Percentiles rank a stretch among this genome's conserved stretches.
phyloP scores from a whole-genome alignment of 2,329 filamentous ascomycete species.

The Botryotinia narcissicola region DNA sequence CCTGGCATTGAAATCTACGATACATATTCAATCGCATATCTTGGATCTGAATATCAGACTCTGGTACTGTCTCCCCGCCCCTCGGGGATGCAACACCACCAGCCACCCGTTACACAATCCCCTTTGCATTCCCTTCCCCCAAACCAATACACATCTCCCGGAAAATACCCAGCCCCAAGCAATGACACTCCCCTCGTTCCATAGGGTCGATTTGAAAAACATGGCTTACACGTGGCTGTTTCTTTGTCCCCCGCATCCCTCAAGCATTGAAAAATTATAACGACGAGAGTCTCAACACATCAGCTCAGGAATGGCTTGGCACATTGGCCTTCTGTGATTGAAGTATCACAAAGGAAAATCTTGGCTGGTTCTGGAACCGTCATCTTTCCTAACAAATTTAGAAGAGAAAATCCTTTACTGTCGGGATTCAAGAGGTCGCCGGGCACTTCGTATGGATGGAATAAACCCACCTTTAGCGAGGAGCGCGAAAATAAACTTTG shows the following conservation, averaged over 20 bases:
- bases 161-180: background rate
- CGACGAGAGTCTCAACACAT: background rate
- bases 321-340: background rate
- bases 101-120: background rate
- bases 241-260: background rate
- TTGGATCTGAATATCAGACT: background rate
- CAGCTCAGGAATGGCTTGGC: background rate
- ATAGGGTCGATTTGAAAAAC: background rate
- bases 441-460: background rate
- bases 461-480: background rate
- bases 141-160: background rate
- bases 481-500: background rate
- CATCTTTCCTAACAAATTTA: background rate
- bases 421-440: background rate
- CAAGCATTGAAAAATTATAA: background rate
- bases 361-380: background rate
- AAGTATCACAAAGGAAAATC: background rate
- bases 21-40: background rate
- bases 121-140: background rate
- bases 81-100: background rate
- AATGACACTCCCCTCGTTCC: constrained; percentile 4
- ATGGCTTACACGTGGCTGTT: constrained; percentile 6
- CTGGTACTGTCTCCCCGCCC: background rate
- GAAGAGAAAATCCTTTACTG: background rate
- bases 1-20: background rate